phyloP scores from a whole-genome alignment of 2,329 filamentous ascomycete genomes.

The Trichoderma simmonsii region DNA sequence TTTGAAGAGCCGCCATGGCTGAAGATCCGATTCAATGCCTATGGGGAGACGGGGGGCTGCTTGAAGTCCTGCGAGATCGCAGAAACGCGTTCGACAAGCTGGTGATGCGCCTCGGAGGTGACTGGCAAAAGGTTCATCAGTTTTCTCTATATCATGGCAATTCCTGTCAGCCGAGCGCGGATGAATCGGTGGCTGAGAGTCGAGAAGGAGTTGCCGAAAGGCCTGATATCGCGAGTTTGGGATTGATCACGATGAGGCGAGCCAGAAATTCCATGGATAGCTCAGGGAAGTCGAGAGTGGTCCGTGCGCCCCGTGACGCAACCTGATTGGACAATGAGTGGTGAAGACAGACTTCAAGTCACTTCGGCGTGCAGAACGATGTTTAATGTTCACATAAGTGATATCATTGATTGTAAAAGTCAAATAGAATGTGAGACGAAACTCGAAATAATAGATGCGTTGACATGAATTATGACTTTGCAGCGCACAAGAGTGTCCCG shows the following conservation, averaged over 20 bases:
- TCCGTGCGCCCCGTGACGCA: slow-evolving; percentile 8
- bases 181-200: background rate
- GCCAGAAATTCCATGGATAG: slow-evolving; percentile 14
- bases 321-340: background rate
- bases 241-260: background rate
- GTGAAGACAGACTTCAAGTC: background rate
- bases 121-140: slow-evolving; percentile 30
- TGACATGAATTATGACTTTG: background rate
- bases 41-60: slow-evolving; percentile 14
- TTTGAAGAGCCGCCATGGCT: slow-evolving; percentile 44
- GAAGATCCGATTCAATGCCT: background rate
- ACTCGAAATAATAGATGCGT: background rate
- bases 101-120: slow-evolving; percentile 31
- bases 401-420: background rate
- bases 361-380: background rate
- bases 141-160: slow-evolving; percentile 18
- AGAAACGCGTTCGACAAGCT: slow-evolving; percentile 32
- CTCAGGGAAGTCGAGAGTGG: background rate
- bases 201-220: background rate
- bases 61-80: slow-evolving; percentile 13
- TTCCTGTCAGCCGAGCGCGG: background rate
- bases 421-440: background rate
- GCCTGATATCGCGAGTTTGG: slow-evolving; percentile 4
- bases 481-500: background rate
- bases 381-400: background rate